A percentile compares a stretch with the other conserved stretches of the same genome.
These are phyloP conservation scores for Aspergillus terreus DNA, from an alignment of 2,329 filamentous ascomycete species.

Conservation along the genomic window DNA sequence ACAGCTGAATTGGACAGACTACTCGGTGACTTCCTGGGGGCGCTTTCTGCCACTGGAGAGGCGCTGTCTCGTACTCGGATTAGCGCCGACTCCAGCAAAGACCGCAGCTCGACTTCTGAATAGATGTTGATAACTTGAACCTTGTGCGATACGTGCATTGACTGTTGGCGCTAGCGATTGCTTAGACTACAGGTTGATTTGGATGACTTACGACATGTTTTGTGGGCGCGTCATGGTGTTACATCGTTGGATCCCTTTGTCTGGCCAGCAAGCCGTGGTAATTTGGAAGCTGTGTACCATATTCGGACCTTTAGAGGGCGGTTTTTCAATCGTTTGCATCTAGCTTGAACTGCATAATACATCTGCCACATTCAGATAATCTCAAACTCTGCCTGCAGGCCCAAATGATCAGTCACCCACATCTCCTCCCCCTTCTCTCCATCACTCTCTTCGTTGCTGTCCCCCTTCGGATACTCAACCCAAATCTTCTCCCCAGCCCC, in stretches of 20 bases:
- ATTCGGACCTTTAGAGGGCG: not conserved
- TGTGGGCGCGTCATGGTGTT: too few relatives aligned
- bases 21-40: constrained; percentile 37
- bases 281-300: not conserved
- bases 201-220: too few relatives aligned
- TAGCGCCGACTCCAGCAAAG: constrained; percentile 10
- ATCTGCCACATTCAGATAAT: not conserved
- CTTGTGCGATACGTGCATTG: too few relatives aligned
- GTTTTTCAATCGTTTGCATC: not conserved
- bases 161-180: too few relatives aligned
- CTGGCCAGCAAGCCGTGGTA: too few relatives aligned
- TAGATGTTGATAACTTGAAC: not conserved
- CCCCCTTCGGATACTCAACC: constrained; percentile 30
- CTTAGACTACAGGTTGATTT: too few relatives aligned
- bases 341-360: not conserved
- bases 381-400: constrained; percentile 35
- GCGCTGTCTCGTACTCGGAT: constrained; percentile 20
- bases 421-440: constrained; percentile 36
- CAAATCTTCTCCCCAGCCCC: constrained; percentile 45
- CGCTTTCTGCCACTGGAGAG: constrained; percentile 35
- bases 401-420: constrained; percentile 53
- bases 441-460: constrained; percentile 32
- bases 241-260: too few relatives aligned
- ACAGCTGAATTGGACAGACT: constrained; percentile 40
- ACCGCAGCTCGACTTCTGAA: constrained; percentile 11